A percentile compares a stretch with the other conserved stretches of the same genome.
Evolutionary conservation across 2,329 filamentous ascomycete genomes (phyloP).

Genomic region (Cladosporium velox): DNA sequence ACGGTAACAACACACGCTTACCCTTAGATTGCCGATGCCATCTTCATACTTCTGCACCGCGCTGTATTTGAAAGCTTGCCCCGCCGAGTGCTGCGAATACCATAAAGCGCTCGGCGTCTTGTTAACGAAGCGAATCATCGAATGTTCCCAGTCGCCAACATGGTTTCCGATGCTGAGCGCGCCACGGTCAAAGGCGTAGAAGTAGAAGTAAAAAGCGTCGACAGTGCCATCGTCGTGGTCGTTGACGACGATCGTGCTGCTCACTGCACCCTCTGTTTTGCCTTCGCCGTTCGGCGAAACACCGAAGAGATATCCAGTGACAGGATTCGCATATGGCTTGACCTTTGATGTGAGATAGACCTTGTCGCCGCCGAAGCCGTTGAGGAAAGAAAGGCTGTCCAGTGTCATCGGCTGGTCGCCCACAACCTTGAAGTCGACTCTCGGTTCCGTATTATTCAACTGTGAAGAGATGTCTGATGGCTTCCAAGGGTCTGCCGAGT

Average conservation of each 20-base stretch:
- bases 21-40: constrained; percentile 33
- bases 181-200: constrained; percentile 60
- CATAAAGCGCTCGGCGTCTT: constrained; percentile 59
- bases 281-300: constrained; percentile 55
- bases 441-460: constrained; percentile 44
- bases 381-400: constrained; percentile 47
- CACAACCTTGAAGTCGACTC: constrained; percentile 40
- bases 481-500: constrained; percentile 45
- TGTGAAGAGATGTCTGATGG: constrained; percentile 48
- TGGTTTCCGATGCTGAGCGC: constrained; percentile 54
- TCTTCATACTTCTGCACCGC: constrained; percentile 53
- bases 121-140: constrained; percentile 65
- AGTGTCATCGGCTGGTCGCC: constrained; percentile 40
- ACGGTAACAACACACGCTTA: neutral
- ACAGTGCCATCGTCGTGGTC: constrained; percentile 56
- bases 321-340: constrained; percentile 40
- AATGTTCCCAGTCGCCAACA: constrained; percentile 64
- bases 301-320: constrained; percentile 52
- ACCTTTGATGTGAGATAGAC: constrained; percentile 48
- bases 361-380: constrained; percentile 35
- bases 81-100: constrained; percentile 64
- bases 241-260: constrained; percentile 58
- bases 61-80: constrained; percentile 63
- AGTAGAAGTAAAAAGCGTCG: constrained; percentile 66
- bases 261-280: constrained; percentile 53